A percentile compares a stretch with the other conserved stretches of the same genome.
Evolutionary conservation across 371 early-diverging fungal genomes (phyloP).

Genomic region (Lichtheimia ornata): DNA sequence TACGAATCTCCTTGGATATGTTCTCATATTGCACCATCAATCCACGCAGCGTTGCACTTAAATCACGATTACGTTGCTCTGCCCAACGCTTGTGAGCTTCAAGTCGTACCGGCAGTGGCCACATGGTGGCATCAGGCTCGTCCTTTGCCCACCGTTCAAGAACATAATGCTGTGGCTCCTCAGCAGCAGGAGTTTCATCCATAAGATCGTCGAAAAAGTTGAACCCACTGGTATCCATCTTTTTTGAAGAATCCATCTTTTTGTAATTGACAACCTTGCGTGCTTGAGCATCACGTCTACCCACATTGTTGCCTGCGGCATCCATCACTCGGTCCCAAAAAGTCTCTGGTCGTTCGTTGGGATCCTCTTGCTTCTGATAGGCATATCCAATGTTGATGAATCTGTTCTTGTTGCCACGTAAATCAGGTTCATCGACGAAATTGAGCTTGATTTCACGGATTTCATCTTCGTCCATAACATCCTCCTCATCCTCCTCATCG

Average conservation of each 20-base stretch:
- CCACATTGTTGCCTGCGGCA: not conserved
- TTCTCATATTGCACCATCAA: slow-evolving; percentile 40
- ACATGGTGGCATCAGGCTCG: slow-evolving; percentile 49
- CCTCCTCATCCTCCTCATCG: slow-evolving; percentile 44
- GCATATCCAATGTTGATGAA: slow-evolving; percentile 40
- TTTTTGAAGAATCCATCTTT: slow-evolving; percentile 17
- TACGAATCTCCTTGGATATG: slow-evolving; percentile 46
- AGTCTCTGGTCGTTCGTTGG: not conserved
- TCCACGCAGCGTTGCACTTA: slow-evolving; percentile 26
- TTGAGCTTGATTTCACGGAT: slow-evolving; percentile 46
- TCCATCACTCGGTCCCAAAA: slow-evolving; percentile 1
- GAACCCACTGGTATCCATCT: slow-evolving; percentile 17
- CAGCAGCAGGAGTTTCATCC: slow-evolving; percentile 6
- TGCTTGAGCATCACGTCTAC: slow-evolving; percentile 6
- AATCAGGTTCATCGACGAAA: slow-evolving; percentile 45
- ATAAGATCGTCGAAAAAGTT: slow-evolving; percentile 30
- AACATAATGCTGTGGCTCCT: slow-evolving; percentile 19
- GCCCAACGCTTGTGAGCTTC: slow-evolving; percentile 61
- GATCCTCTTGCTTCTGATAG: slow-evolving; percentile 23
- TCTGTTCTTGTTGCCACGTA: slow-evolving; percentile 20
- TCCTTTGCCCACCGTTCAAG: slow-evolving; percentile 45
- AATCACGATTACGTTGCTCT: slow-evolving; percentile 30
- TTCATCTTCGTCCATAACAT: slow-evolving; percentile 60
- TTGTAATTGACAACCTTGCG: slow-evolving; percentile 43
- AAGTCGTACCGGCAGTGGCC: slow-evolving; percentile 55